Evolutionary conservation across 116 monocot species (phyloP).

Genomic region (Thalassia testudinum): DNA sequence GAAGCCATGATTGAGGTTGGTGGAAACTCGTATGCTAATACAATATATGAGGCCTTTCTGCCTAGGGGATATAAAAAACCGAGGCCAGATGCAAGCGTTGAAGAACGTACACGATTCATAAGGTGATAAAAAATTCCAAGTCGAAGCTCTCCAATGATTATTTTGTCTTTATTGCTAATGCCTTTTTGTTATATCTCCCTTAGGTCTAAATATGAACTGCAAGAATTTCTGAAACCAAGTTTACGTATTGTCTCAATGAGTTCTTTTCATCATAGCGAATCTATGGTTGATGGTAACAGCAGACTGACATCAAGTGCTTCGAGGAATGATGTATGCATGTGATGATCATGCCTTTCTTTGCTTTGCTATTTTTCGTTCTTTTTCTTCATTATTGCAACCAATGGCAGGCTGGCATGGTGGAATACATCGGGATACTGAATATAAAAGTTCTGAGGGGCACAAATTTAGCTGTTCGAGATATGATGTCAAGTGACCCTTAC

Average conservation of each 20-base stretch:
- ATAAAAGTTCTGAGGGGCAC: constrained; percentile 74
- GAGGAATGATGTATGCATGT: constrained; percentile 11
- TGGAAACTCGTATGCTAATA: constrained; percentile 83
- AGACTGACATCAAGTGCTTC: constrained; percentile 19
- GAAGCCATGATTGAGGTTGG: constrained; percentile 85
- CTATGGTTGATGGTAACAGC: constrained; percentile 20
- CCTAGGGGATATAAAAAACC: constrained; percentile 56
- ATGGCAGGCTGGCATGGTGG: constrained; percentile 31
- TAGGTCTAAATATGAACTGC: constrained; percentile 85
- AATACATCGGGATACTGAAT: constrained; percentile 66
- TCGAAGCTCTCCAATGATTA: background rate
- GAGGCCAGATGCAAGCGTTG: constrained; percentile 36
- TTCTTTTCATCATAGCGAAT: constrained; percentile 40
- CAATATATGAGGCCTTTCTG: constrained; percentile 88
- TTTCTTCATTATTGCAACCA: background rate
- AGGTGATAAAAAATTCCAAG: constrained; percentile 18
- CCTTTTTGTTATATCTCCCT: background rate
- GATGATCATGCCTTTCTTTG: constrained; percentile 8
- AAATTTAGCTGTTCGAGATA: constrained; percentile 80
- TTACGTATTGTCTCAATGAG: constrained; percentile 50
- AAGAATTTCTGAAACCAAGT: constrained; percentile 93
- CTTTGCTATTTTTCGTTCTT: background rate
- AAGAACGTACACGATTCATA: constrained; percentile 63
- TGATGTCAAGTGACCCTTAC: constrained; percentile 87
- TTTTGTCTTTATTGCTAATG: background rate